Evolutionary conservation across 2,329 filamentous ascomycete species (phyloP).

Genomic region (Trichoderma semiorbis): DNA sequence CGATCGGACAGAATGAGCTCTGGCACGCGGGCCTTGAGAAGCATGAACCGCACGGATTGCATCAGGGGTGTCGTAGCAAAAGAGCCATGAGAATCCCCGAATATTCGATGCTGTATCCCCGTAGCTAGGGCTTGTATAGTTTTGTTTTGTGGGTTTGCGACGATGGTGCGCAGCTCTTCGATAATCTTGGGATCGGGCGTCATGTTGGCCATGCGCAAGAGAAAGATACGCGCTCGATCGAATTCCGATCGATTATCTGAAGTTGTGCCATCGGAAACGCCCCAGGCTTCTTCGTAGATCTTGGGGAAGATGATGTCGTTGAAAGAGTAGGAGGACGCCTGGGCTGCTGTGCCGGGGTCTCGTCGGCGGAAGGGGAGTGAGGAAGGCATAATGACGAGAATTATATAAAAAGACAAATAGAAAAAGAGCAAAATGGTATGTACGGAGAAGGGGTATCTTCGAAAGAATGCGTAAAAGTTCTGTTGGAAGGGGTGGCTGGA

Average conservation of each 20-base stretch:
- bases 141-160: conserved; percentile 25
- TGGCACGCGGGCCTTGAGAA: conserved; percentile 30
- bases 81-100: conserved; percentile 28
- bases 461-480: background rate
- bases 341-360: background rate
- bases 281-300: conserved; percentile 34
- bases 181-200: conserved; percentile 25
- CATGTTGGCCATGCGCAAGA: conserved; percentile 30
- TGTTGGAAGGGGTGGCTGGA: background rate
- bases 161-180: conserved; percentile 29
- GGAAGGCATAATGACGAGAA: background rate
- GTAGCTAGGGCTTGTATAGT: conserved; percentile 28
- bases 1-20: conserved; percentile 25
- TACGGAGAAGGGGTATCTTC: background rate
- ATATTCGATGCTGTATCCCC: conserved; percentile 29
- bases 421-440: background rate
- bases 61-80: conserved; percentile 32
- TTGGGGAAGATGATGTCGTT: conserved; percentile 33
- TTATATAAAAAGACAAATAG: background rate
- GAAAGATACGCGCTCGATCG: conserved; percentile 32
- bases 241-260: conserved; percentile 27
- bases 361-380: conserved; percentile 17
- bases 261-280: conserved; percentile 18
- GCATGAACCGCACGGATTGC: conserved; percentile 34
- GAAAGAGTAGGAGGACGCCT: conserved; percentile 7